Conservation (phyloP, 2,329 filamentous ascomycete genomes). For the Apiospora aurea region DNA sequence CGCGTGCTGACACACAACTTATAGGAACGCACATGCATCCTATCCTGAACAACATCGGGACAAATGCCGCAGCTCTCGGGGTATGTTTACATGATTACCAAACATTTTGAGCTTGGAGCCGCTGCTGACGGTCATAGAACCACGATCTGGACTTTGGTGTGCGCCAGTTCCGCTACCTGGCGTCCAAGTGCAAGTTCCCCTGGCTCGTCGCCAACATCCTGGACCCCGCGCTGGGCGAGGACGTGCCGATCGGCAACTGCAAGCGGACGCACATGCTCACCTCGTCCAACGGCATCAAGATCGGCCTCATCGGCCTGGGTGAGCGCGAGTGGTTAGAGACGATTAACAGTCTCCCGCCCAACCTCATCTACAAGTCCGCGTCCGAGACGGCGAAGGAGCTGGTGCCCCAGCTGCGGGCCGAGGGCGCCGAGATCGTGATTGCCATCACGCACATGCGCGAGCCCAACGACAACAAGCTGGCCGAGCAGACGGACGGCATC, state of each 20-base stretch:
- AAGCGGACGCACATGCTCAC: conserved; percentile 79
- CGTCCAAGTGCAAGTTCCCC: conserved; percentile 79
- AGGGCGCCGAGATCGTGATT: conserved; percentile 84
- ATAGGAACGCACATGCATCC: conserved; percentile 85
- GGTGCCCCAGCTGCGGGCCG: conserved; percentile 72
- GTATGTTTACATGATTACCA: conserved; percentile 54
- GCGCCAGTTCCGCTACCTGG: conserved; percentile 76
- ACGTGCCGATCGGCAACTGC: conserved; percentile 78
- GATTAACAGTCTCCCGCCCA: conserved; percentile 83
- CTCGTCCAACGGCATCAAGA: conserved; percentile 82
- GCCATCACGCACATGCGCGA: conserved; percentile 87
- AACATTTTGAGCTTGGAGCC: neutral
- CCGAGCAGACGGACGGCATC: conserved; percentile 73
- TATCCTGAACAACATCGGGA: conserved; percentile 78
- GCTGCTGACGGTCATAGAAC: conserved; percentile 59
- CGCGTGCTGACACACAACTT: conserved; percentile 11
- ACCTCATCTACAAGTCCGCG: conserved; percentile 83
- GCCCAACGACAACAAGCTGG: conserved; percentile 88
- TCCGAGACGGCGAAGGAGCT: conserved; percentile 78
- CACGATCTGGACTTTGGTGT: conserved; percentile 95
- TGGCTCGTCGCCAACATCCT: conserved; percentile 91
- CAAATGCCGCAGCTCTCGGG: conserved; percentile 82
- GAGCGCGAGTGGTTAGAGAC: conserved; percentile 91
- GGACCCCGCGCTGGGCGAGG: conserved; percentile 80
- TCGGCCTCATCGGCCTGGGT: conserved; percentile 84